phyloP scores from a whole-genome alignment of 768 basidiomycete genomes.

The Obba rivulosa region DNA sequence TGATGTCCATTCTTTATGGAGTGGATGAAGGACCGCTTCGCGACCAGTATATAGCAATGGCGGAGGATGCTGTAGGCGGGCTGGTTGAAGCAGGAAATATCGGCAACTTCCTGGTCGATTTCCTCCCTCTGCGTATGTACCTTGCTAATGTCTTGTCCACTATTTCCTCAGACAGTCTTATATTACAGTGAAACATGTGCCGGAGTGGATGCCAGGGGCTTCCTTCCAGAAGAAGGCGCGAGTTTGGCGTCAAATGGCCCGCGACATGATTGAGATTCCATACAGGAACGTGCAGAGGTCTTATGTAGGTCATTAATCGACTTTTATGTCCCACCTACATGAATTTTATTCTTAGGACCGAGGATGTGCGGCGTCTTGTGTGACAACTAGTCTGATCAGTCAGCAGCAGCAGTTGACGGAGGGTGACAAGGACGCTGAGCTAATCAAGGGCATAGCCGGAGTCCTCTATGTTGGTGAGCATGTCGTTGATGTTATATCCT shows the following conservation, averaged over 20 bases:
- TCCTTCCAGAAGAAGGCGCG: slow-evolving; percentile 60
- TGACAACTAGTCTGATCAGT: neutral
- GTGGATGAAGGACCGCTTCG: too few relatives aligned
- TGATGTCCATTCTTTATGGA: neutral
- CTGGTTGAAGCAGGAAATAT: slow-evolving; percentile 31
- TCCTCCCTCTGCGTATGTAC: slow-evolving; percentile 24
- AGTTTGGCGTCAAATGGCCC: slow-evolving; percentile 35
- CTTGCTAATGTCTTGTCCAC: too few relatives aligned
- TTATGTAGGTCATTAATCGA: too few relatives aligned
- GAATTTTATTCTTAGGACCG: neutral
- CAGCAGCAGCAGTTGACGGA: too few relatives aligned
- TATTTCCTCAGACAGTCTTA: too few relatives aligned
- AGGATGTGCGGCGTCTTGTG: too few relatives aligned
- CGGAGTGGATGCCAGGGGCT: slow-evolving; percentile 63
- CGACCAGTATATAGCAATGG: slow-evolving; percentile 40
- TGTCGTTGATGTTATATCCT: too few relatives aligned
- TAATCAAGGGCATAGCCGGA: neutral
- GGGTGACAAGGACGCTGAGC: too few relatives aligned
- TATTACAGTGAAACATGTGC: slow-evolving; percentile 44
- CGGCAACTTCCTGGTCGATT: slow-evolving; percentile 42
- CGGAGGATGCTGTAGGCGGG: slow-evolving; percentile 32
- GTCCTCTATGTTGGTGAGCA: too few relatives aligned
- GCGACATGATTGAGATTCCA: slow-evolving; percentile 15
- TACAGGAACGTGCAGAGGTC: slow-evolving; percentile 3
- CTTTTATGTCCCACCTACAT: neutral